Base-by-base conservation (phyloP, 257 asterid species). In the Asclepias syriaca region DNA sequence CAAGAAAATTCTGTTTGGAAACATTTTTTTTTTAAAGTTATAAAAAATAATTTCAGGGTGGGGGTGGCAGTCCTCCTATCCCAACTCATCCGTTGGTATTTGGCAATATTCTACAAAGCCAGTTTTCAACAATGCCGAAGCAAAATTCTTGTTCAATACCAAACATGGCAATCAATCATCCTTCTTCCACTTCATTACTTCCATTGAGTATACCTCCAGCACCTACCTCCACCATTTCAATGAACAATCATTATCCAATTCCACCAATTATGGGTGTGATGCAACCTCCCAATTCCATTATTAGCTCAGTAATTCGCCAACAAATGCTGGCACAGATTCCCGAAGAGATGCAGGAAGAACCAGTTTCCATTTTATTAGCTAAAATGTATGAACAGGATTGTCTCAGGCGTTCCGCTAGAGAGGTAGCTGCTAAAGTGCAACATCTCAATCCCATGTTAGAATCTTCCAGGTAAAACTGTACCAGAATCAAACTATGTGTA, bases 401-500 rank as follows among this genome's bases (percentile, higher is more conserved):
- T 24, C 64, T 43, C 29, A 51, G 43, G 63, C 55, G n/a, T 34
- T 27, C 63, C n/a, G 71, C 46, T 1, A 29, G 49, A 2, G 57
- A 57, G n/a, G 45, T 66, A 61, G 32, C 32, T 48, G 29, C 77
- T 14, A 66, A 50, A 19, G 63, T 66, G 24, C 76, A 27, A 51
- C 43, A 15, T 43, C 46, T 49, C 45, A 58, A 61, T 49, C 57
- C 19, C 40, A 24, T 37, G 73, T 37, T 13, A 2, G 43, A 66
- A 51, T 72, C 76, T 72, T 55, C 43, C 46, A 71, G 73, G 76
- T 77, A 65, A 43, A 12, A 29, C 2, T 69, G 0, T 9, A 2
- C 6, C 19, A 53, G 8, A 39, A 40, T 51, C 6, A n/a, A 16
- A 48, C 9, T 2, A 32, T 18, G 18, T 18, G 10, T 16, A 0